phyloP scores from a whole-genome alignment of 805 yeast genomes.

The Yarrowia keelungensis region DNA sequence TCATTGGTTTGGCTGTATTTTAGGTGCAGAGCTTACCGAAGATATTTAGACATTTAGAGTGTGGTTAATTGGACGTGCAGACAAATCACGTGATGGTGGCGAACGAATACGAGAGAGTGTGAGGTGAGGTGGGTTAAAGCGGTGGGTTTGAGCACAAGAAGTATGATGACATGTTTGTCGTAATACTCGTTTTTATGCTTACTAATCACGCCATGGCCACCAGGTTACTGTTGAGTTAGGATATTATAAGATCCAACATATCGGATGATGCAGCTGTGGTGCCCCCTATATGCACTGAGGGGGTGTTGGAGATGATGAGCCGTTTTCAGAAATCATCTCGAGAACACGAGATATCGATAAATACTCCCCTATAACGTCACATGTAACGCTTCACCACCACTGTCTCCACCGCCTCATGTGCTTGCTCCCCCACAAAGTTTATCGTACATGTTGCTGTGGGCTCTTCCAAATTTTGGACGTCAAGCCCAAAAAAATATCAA shows the following conservation, averaged over 20 bases:
- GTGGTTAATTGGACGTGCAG: conserved; percentile 14
- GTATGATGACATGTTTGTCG: no score
- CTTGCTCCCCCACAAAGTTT: conserved; percentile 38
- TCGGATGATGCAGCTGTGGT: neutral
- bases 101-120: no score
- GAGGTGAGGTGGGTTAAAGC: no score
- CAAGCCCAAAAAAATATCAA: neutral
- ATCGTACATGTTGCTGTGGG: conserved; percentile 36
- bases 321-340: no score
- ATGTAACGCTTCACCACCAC: neutral
- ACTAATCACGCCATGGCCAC: no score
- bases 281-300: neutral
- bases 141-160: no score
- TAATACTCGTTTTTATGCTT: no score
- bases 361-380: neutral
- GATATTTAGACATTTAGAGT: conserved; percentile 5
- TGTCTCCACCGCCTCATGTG: neutral
- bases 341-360: neutral
- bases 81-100: conserved; percentile 3
- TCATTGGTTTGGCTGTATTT: conserved; percentile 10
- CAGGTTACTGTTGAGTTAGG: no score
- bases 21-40: neutral
- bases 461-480: neutral
- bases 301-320: no score
- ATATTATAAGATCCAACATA: no score